A percentile compares a stretch with the other conserved stretches of the same genome.
These are phyloP conservation scores for Apiospora pterosperma DNA, from an alignment of 2,329 filamentous ascomycete species.

Conservation along the genomic window DNA sequence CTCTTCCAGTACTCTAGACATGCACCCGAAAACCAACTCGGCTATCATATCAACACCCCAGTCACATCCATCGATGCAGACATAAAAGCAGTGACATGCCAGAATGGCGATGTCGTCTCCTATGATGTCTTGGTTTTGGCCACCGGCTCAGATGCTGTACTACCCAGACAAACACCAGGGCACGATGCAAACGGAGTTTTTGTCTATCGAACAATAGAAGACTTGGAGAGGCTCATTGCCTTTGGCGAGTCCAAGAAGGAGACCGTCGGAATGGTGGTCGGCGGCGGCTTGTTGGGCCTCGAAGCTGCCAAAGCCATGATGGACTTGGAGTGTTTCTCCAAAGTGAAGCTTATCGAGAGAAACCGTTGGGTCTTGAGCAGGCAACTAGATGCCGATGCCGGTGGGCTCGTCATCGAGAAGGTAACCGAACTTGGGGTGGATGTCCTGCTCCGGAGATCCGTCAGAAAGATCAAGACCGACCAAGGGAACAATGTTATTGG, in stretches of 20 bases:
- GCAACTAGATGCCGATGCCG: conserved; percentile 79
- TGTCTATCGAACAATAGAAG: conserved; percentile 83
- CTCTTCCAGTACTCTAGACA: conserved; percentile 55
- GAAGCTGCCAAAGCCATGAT: conserved; percentile 93
- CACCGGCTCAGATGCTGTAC: conserved; percentile 79
- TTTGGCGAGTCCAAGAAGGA: conserved; percentile 67
- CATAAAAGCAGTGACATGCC: conserved; percentile 66
- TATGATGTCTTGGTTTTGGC: conserved; percentile 84
- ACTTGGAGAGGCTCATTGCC: conserved; percentile 72
- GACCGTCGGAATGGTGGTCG: conserved; percentile 72
- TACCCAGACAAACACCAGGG: conserved; percentile 66
- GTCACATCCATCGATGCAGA: conserved; percentile 65
- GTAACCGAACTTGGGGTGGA: conserved; percentile 76
- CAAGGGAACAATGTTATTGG: conserved; percentile 66
- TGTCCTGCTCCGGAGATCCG: conserved; percentile 72
- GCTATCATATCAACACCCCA: conserved; percentile 71
- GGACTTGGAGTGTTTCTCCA: conserved; percentile 70
- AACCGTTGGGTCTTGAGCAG: conserved; percentile 80
- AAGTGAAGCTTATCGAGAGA: conserved; percentile 76
- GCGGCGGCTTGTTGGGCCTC: conserved; percentile 79
- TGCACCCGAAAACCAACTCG: conserved; percentile 64
- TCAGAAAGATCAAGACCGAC: conserved; percentile 68
- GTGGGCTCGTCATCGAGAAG: conserved; percentile 77
- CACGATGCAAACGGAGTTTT: conserved; percentile 81
- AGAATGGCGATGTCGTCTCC: conserved; percentile 62